These are phyloP conservation scores for Trichosanthes cucumerina DNA, from an alignment of 306 rosid genomes.

Conservation along the genomic window DNA sequence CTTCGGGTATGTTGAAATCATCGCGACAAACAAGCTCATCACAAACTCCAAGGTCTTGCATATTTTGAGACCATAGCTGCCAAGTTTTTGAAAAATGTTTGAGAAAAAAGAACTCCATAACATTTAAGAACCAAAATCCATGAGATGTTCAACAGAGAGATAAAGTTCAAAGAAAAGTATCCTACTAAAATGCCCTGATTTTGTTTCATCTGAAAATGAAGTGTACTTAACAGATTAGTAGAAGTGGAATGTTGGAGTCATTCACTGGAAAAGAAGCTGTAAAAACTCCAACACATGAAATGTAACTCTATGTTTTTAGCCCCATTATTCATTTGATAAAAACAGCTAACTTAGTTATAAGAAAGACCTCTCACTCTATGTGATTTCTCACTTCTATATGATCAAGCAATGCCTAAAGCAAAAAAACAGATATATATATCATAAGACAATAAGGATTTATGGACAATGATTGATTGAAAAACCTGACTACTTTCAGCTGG, in stretches of 20 bases:
- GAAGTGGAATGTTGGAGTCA: not conserved
- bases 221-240: not conserved
- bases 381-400: not conserved
- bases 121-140: not conserved
- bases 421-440: not conserved
- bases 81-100: slow-evolving; percentile 11
- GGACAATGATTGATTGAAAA: slow-evolving; percentile 14
- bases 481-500: slow-evolving; percentile 64
- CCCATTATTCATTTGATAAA: not conserved
- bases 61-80: slow-evolving; percentile 86
- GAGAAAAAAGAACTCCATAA: not conserved
- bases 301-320: not conserved
- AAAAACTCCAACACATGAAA: not conserved
- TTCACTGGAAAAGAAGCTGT: not conserved
- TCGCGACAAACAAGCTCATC: slow-evolving; percentile 57
- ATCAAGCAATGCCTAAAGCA: not conserved
- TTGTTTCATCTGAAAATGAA: not conserved
- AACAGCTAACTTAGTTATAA: not conserved
- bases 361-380: not conserved
- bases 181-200: not conserved
- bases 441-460: not conserved
- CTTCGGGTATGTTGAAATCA: slow-evolving; percentile 78
- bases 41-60: slow-evolving; percentile 89
- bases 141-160: not conserved
- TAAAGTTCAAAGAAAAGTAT: not conserved